phyloP scores from a whole-genome alignment of 2,329 filamentous ascomycete species.

The Alternaria novae-zelandiae region DNA sequence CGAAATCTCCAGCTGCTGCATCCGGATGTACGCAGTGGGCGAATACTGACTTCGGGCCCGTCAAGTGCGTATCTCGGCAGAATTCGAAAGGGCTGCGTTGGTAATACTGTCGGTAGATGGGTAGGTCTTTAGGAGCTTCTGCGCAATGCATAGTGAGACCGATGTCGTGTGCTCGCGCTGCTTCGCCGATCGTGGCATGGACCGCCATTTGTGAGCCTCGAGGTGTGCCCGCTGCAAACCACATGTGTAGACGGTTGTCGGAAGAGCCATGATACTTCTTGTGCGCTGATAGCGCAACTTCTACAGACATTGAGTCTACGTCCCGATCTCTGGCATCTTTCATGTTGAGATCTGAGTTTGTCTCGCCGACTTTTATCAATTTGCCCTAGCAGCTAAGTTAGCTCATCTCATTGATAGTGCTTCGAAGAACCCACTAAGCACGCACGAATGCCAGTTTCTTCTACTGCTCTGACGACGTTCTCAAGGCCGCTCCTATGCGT shows the following conservation, averaged over 20 bases:
- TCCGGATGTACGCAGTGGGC: slow-evolving; percentile 54
- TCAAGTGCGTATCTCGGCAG: slow-evolving; percentile 43
- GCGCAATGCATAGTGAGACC: slow-evolving; percentile 58
- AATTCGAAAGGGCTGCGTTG: slow-evolving; percentile 45
- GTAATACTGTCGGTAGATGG: slow-evolving; percentile 50
- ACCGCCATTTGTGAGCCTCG: slow-evolving; percentile 51
- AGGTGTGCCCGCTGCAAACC: slow-evolving; percentile 57
- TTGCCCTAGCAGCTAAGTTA: slow-evolving; percentile 34
- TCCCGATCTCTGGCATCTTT: slow-evolving; percentile 49
- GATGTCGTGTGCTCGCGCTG: slow-evolving; percentile 50
- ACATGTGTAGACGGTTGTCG: slow-evolving; percentile 55
- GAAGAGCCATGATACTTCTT: slow-evolving; percentile 38
- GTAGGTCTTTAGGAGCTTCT: slow-evolving; percentile 51
- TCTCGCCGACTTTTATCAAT: slow-evolving; percentile 48
- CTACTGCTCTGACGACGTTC: slow-evolving; percentile 36
- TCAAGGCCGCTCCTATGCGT: slow-evolving; percentile 39
- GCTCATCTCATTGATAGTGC: background rate
- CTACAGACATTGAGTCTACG: slow-evolving; percentile 44
- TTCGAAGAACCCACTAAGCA: slow-evolving; percentile 21
- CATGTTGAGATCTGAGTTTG: slow-evolving; percentile 41
- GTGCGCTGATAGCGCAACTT: slow-evolving; percentile 43
- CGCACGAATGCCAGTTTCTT: slow-evolving; percentile 43
- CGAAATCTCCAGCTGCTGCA: slow-evolving; percentile 47
- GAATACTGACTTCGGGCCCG: slow-evolving; percentile 40
- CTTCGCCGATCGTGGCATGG: slow-evolving; percentile 51